A percentile compares a stretch with the other conserved stretches of the same genome.
Conservation (phyloP, 257 asterid species). For the Solanum dulcamara region DNA sequence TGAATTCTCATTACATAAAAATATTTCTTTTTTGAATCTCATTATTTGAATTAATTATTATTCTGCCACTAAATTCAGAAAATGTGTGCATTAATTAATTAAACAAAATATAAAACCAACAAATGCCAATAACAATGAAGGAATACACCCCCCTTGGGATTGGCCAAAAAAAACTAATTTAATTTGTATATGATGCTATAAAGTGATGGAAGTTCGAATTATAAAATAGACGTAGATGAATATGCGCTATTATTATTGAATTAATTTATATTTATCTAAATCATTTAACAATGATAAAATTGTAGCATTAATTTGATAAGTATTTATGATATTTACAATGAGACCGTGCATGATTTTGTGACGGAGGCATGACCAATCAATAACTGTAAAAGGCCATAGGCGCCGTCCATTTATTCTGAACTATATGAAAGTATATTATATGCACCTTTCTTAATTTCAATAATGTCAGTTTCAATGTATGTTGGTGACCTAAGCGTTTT, state of each 20-base stretch:
- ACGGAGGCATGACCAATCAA: background rate
- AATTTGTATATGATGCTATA: too few relatives aligned
- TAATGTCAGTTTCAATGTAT: background rate
- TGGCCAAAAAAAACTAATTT: too few relatives aligned
- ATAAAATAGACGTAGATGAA: too few relatives aligned
- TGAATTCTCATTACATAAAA: too few relatives aligned
- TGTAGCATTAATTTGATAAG: background rate
- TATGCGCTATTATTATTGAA: background rate
- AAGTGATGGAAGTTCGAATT: too few relatives aligned
- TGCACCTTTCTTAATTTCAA: background rate
- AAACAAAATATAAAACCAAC: background rate
- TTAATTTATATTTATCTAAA: too few relatives aligned
- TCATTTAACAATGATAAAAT: background rate
- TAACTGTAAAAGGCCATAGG: background rate
- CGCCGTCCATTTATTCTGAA: background rate
- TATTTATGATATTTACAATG: background rate
- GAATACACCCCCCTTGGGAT: background rate
- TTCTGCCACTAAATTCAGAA: background rate
- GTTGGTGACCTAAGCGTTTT: background rate
- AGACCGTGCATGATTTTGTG: background rate
- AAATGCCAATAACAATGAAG: background rate
- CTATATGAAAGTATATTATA: background rate
- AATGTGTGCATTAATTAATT: background rate
- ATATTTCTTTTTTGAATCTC: too few relatives aligned
- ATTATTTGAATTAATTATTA: too few relatives aligned